Conservation (phyloP, 495 filamentous ascomycete genomes). For the Aspergillus homomorphus region DNA sequence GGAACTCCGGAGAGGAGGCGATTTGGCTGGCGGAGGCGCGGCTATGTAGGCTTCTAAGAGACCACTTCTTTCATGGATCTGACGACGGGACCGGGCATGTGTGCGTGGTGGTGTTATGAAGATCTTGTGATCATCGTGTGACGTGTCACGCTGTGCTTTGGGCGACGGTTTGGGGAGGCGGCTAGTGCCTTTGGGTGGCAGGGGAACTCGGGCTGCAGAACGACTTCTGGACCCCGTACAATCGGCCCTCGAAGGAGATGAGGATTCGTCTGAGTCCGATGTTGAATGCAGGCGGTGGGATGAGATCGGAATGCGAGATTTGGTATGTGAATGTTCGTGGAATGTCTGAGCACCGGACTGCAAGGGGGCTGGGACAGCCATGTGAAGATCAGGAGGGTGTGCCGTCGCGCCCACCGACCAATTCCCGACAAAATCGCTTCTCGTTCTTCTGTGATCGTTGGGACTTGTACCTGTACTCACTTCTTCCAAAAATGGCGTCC, state of each 20-base stretch:
- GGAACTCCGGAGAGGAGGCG: slow-evolving; percentile 78
- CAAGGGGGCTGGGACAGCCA: slow-evolving; percentile 42
- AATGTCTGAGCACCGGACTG: slow-evolving; percentile 26
- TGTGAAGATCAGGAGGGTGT: slow-evolving; percentile 32
- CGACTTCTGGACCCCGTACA: slow-evolving; percentile 40
- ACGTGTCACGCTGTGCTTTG: slow-evolving; percentile 30
- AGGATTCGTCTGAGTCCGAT: slow-evolving; percentile 45
- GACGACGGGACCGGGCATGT: slow-evolving; percentile 34
- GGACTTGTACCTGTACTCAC: slow-evolving; percentile 34
- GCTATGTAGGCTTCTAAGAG: slow-evolving; percentile 65
- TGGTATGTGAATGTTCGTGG: slow-evolving; percentile 44
- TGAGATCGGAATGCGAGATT: slow-evolving; percentile 58
- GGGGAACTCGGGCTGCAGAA: slow-evolving; percentile 26
- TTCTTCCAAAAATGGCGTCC: slow-evolving; percentile 46
- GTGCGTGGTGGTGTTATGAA: slow-evolving; percentile 27
- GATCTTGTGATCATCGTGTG: slow-evolving; percentile 27
- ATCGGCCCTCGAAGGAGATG: slow-evolving; percentile 41
- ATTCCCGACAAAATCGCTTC: slow-evolving; percentile 43
- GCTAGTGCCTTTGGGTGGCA: slow-evolving; percentile 45
- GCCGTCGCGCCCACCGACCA: slow-evolving; percentile 24
- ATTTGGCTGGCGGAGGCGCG: slow-evolving; percentile 58
- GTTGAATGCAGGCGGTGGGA: slow-evolving; percentile 45
- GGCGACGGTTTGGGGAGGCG: slow-evolving; percentile 43
- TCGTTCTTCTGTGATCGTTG: slow-evolving; percentile 43
- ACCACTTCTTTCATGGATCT: slow-evolving; percentile 42